phyloP scores from a whole-genome alignment of 1,139 yeast genomes.

The Debaryomyces robertsiae region DNA sequence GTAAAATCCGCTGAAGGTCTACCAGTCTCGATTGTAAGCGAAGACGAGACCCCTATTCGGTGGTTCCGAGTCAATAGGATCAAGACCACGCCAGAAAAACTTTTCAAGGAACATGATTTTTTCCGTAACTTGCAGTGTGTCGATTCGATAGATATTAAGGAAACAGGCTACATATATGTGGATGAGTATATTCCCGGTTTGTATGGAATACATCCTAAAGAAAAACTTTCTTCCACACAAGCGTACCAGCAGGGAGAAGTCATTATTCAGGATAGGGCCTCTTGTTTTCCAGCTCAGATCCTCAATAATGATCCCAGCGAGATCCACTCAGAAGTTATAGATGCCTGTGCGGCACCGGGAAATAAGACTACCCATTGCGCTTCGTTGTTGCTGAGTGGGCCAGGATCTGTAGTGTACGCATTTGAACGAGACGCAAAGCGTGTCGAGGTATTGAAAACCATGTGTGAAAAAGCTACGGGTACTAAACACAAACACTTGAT shows the following conservation, averaged over 20 bases:
- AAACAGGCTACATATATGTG: conserved; percentile 60
- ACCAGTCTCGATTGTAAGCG: conserved; percentile 34
- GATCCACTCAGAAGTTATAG: conserved; percentile 65
- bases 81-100: conserved; percentile 37
- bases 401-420: conserved; percentile 61
- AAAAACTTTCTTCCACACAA: conserved; percentile 61
- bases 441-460: conserved; percentile 68
- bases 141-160: conserved; percentile 42
- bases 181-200: conserved; percentile 75
- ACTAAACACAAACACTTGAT: conserved; percentile 46
- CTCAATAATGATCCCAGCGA: conserved; percentile 54
- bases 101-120: conserved; percentile 41
- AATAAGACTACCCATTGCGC: conserved; percentile 95
- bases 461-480: conserved; percentile 83
- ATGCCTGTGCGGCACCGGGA: conserved; percentile 98
- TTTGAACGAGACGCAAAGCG: conserved; percentile 83
- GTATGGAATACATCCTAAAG: conserved; percentile 79
- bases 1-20: conserved; percentile 43
- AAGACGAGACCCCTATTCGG: conserved; percentile 78
- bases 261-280: conserved; percentile 93
- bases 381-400: conserved; percentile 43
- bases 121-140: conserved; percentile 54
- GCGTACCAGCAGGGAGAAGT: conserved; percentile 75
- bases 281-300: conserved; percentile 93
- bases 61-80: conserved; percentile 84